These are phyloP conservation scores for Fusarium camptoceras DNA, from an alignment of 2,329 filamentous ascomycete species.

Conservation along the genomic window DNA sequence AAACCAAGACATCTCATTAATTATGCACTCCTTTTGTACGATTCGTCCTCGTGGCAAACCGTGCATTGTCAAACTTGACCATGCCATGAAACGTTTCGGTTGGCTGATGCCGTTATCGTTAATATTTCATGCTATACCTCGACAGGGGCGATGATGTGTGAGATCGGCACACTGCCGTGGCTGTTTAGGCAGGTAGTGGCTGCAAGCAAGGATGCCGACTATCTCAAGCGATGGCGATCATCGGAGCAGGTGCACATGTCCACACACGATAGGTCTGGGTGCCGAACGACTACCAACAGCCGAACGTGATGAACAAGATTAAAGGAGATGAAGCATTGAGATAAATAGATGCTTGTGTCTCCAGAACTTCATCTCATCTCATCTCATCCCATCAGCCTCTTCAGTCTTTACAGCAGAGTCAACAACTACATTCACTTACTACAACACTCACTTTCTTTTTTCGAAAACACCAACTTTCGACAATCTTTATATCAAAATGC, in stretches of 20 bases:
- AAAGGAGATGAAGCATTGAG: slow-evolving; percentile 15
- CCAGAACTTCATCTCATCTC: background rate
- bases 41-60: slow-evolving; percentile 12
- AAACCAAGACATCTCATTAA: slow-evolving; percentile 15
- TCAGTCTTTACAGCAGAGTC: slow-evolving; percentile 22
- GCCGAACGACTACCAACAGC: slow-evolving; percentile 17
- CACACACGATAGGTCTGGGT: slow-evolving; percentile 20
- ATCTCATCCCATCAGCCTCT: slow-evolving; percentile 34
- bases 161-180: slow-evolving; percentile 20
- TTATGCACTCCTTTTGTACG: slow-evolving; percentile 32
- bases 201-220: slow-evolving; percentile 11
- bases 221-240: slow-evolving; percentile 32
- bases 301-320: slow-evolving; percentile 5
- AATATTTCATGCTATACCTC: slow-evolving; percentile 35
- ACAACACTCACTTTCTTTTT: slow-evolving; percentile 13
- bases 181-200: slow-evolving; percentile 39
- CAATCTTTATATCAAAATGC: slow-evolving; percentile 46
- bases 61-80: background rate
- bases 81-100: slow-evolving; percentile 8
- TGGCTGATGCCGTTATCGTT: slow-evolving; percentile 19
- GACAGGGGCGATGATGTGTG: slow-evolving; percentile 5
- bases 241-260: slow-evolving; percentile 29
- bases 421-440: slow-evolving; percentile 22
- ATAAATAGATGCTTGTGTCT: slow-evolving; percentile 34
- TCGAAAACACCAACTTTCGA: slow-evolving; percentile 6